Base-by-base conservation (phyloP, 192 early-diverging fungal genomes). In the Lobosporangium transversale region DNA sequence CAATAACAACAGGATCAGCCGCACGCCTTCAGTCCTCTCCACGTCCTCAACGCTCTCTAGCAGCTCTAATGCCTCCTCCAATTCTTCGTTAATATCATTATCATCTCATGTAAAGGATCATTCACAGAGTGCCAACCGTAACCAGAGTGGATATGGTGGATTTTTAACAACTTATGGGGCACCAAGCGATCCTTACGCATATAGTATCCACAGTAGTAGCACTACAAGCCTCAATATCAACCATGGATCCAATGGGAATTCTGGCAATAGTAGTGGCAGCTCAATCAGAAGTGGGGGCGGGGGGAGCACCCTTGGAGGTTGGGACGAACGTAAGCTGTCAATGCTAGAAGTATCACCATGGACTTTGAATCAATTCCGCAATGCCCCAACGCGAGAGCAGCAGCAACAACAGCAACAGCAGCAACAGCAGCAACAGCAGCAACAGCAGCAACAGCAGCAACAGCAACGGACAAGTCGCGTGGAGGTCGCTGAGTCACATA, bases 1-100 rank as follows among this genome's bases (percentile, higher is more conserved):
- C n/a, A n/a, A n/a, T n/a, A n/a, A n/a, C n/a, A 21, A 27, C 7
- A 44, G n/a, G 43, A 20, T 70, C 21, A 54, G 14, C 7, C 58
- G 67, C 20, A 58, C 58, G 4, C 33, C 62, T 1, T 70, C 67
- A 0, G 44, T 70, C 14, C 30, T 70, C 18, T 70, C 67, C 1
- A 61, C 67, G 7, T 37, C 58, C 1, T 70, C 67, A 0, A 61
- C 58, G 2, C 15, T 60, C 0, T 69, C 67, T 20, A 61, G 32
- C 26, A 27, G 58, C 1, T 70, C 67, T 3, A 26, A 53, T 14
- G 17, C 27, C 6, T 70, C 67, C 0, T 61, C 67, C 21, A 58
- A 10, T 24, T 70, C 67, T 3, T 61, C 53, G 12, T 47, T 55
- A 30, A 55, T 54, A 18, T 66, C 58, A 14, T 10, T 32, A 18